A percentile compares a stretch with the other conserved stretches of the same genome.
These are phyloP conservation scores for Boletus sensibilis DNA, from an alignment of 768 basidiomycete species.

Conservation along the genomic window DNA sequence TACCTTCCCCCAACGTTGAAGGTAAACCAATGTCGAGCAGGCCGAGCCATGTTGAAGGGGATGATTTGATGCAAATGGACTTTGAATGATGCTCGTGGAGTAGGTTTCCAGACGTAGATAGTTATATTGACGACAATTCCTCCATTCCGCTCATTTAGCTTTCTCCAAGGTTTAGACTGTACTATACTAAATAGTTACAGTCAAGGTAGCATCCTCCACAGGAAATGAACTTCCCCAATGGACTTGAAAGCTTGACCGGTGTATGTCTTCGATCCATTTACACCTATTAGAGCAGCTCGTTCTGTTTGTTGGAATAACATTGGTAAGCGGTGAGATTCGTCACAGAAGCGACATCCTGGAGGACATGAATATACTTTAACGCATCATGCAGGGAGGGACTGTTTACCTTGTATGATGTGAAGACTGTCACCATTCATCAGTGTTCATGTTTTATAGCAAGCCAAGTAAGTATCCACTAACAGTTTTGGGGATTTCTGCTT, in stretches of 20 bases:
- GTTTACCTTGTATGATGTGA: constrained; percentile 20
- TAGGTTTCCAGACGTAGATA: not conserved
- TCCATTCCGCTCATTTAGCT: constrained; percentile 9
- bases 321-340: constrained; percentile 1
- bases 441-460: not conserved
- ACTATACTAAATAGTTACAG: constrained; percentile 5
- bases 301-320: constrained; percentile 1
- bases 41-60: not conserved
- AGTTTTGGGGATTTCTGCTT: constrained; percentile 21
- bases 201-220: not conserved
- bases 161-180: not conserved
- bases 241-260: too few species aligned
- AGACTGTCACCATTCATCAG: constrained; percentile 9
- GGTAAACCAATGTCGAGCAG: not conserved
- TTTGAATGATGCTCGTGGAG: constrained; percentile 8
- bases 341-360: constrained; percentile 5
- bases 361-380: not conserved
- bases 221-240: not conserved
- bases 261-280: not conserved
- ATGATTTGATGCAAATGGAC: constrained; percentile 13
- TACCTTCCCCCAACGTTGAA: not conserved
- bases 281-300: not conserved
- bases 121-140: not conserved
- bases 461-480: constrained; percentile 3
- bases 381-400: not conserved